phyloP scores from a whole-genome alignment of 345 rosid species.

The Salix suchowensis region DNA sequence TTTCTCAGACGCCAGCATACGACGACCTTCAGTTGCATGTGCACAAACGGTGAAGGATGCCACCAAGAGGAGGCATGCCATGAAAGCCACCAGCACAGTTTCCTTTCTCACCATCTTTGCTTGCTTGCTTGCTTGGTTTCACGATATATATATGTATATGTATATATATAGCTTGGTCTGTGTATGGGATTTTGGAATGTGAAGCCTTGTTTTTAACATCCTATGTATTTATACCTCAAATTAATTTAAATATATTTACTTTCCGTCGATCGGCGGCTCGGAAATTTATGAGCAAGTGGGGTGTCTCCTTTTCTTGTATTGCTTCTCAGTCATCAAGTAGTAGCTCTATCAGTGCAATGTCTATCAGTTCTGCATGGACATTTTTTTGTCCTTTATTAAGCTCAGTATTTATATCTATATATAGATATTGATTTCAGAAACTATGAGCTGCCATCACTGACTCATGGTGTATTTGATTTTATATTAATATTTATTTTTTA shows the following conservation, averaged over 20 bases:
- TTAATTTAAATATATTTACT: neutral
- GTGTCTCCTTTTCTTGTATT: neutral
- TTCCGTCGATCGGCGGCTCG: too few relatives aligned
- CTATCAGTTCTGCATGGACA: too few relatives aligned
- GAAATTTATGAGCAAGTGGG: neutral
- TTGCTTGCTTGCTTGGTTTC: neutral
- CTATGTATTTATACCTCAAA: slow-evolving; percentile 15
- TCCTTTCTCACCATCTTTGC: slow-evolving; percentile 15
- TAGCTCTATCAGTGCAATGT: too few relatives aligned
- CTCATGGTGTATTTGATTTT: too few relatives aligned
- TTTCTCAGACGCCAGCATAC: slow-evolving; percentile 8
- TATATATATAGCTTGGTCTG: too few relatives aligned
- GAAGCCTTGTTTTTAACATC: neutral
- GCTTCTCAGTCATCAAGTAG: too few relatives aligned
- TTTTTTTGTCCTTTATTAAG: too few relatives aligned
- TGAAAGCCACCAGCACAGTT: slow-evolving; percentile 13
- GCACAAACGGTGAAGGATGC: slow-evolving; percentile 17
- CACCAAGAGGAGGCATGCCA: slow-evolving; percentile 17
- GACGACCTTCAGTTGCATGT: slow-evolving; percentile 26
- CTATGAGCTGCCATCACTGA: too few relatives aligned
- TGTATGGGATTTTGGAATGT: neutral
- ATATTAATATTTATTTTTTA: too few relatives aligned
- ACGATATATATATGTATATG: too few relatives aligned
- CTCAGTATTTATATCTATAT: too few relatives aligned
- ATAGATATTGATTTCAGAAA: too few relatives aligned